Base-by-base conservation (phyloP, 768 basidiomycete genomes). In the Rubroboletus satanas region DNA sequence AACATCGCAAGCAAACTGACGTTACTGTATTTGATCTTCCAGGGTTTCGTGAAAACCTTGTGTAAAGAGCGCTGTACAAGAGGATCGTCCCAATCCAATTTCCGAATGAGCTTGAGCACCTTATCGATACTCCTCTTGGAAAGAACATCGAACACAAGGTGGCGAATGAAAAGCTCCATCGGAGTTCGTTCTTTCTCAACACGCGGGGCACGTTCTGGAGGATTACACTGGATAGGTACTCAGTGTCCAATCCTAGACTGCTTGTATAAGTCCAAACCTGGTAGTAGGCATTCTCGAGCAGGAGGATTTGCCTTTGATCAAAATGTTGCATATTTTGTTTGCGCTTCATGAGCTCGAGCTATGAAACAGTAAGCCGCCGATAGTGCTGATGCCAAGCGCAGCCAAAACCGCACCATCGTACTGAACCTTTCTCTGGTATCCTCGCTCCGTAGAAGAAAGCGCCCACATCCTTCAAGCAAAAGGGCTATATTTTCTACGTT, bases 281-380 rank as follows among this genome's bases (percentile, higher is more conserved):
- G 70, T 98, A 98, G 70, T 97, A 99, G 0, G 97, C 97, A 69
- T 99, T 99, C 71, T 98, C 97, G 31, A 99, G 80, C 57, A 98
- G 74, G 15, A 98, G 79, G 7, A 86, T 75, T 65, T 98, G 93
- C 17, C 94, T 79, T 66, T 92, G 88, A 70, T 98, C 97, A 33
- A 99, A 83, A 66, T 98, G 93, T 60, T 93, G 87, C 76, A 93
- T 81, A 51, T 79, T 87, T 78, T 97, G 94, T 74, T 98, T 98
- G 42, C 96, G 83, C 55, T 88, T 82, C 91, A 98, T 93, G 29
- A 97, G 75, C 63, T 98, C 97, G 35, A 99, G 77, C 92, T 95
- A 55, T 43, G 45, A 7, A 49, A 56, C 18, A n/a, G 29, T 67
- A 17, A 67, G 57, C n/a, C n/a, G 0, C 31, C n/a, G 35, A 48